Base-by-base conservation (phyloP, 306 rosid species). In the Geum urbanum region DNA sequence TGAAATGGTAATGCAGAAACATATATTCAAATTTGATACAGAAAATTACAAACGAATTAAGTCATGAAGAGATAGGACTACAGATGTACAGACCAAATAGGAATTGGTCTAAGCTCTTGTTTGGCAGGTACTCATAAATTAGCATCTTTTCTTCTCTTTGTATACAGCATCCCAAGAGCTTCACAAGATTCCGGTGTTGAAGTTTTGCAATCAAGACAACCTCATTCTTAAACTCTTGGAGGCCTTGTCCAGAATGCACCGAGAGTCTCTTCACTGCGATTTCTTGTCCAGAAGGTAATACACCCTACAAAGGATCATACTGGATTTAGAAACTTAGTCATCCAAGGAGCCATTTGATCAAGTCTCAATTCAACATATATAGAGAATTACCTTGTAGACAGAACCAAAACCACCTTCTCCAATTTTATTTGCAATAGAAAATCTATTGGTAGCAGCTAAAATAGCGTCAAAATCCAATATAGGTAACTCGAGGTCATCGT, bases 341-440 rank as follows among this genome's bases (percentile, higher is more conserved):
- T 22, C 9, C 61, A 8, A 20, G 14, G 35, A 9, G 18, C 40
- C 62, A 24, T 58, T 14, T 59, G 2, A 1, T 27, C 2, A 27
- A 59, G 65, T 45, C 10, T 32, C 4, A 35, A 7, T 59, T 35
- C 16, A 27, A 6, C 9, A 27, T 14, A 1, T 4, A 14, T 7
- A 53, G 18, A 7, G 4, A 40, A 39, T 13, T 45, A 77, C 91
- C 91, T 83, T 84, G 43, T 82, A 87, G 57, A 87, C 87, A 9
- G 77, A 48, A 47, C 91, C 92, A 71, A 87, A 84, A 14, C 92
- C 89, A 18, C 89, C 92, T 68, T 87, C 81, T 18, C 92, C 89
- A 56, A 87, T 76, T 78, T 82, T 80, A 57, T 82, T 82, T 20
- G 61, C 69, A 0, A n/a, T 1, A 62, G 69, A 55, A 53, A 78